Percentiles rank a stretch among this genome's conserved stretches.
These are phyloP conservation scores for Gossypium raimondii DNA, from an alignment of 345 rosid genomes.

Conservation along the genomic window DNA sequence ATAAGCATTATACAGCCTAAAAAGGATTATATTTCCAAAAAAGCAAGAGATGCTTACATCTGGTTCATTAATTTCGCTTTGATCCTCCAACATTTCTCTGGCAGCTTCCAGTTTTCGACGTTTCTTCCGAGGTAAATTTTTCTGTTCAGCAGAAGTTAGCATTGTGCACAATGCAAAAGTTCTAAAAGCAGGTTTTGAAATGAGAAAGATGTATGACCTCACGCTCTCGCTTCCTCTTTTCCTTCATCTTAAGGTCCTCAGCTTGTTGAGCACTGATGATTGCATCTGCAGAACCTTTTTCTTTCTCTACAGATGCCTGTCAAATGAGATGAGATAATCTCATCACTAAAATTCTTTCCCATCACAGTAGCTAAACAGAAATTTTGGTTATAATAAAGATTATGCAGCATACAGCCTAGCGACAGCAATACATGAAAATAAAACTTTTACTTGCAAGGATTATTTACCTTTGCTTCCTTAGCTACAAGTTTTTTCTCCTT, in stretches of 20 bases:
- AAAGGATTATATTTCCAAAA: conserved; percentile 1
- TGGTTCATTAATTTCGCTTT: conserved; percentile 35
- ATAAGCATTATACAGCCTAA: not conserved
- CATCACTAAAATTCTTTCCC: not conserved
- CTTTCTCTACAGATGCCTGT: conserved; percentile 55
- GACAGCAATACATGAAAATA: not conserved
- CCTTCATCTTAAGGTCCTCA: conserved; percentile 87
- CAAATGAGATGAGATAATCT: conserved; percentile 1
- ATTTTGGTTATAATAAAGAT: not conserved
- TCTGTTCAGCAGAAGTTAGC: conserved; percentile 41
- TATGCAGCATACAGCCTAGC: not conserved
- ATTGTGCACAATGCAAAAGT: conserved; percentile 16
- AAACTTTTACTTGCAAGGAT: not conserved
- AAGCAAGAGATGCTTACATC: conserved; percentile 36
- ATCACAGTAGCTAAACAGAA: not conserved
- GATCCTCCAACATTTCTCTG: conserved; percentile 89
- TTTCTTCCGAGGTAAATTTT: conserved; percentile 80
- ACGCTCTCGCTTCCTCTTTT: conserved; percentile 81
- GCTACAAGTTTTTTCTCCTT: conserved; percentile 80
- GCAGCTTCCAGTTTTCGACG: conserved; percentile 94
- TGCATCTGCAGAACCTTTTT: conserved; percentile 45
- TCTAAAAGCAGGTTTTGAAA: not conserved
- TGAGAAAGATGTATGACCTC: conserved; percentile 48
- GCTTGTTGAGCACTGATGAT: conserved; percentile 81
- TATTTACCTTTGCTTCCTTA: conserved; percentile 58